phyloP scores from a whole-genome alignment of 257 asterid genomes.

The Solanum chiquidenum region DNA sequence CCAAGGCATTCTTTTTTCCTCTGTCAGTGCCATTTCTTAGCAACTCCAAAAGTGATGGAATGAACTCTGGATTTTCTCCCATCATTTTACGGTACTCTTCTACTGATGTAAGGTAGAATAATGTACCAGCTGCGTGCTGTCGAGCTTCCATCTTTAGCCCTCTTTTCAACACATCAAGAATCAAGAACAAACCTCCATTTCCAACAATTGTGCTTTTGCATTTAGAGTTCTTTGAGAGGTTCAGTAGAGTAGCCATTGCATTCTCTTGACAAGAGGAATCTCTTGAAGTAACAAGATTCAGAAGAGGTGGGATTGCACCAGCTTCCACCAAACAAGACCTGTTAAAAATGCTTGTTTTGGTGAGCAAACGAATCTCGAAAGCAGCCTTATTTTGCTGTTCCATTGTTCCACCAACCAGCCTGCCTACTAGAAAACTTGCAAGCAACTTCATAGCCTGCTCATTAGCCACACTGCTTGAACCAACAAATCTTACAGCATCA shows the following conservation, averaged over 20 bases:
- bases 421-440: slow-evolving; percentile 38
- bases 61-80: slow-evolving; percentile 34
- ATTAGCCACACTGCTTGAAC: slow-evolving; percentile 27
- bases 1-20: slow-evolving; percentile 50
- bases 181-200: slow-evolving; percentile 34
- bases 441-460: slow-evolving; percentile 42
- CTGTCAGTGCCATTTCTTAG: slow-evolving; percentile 34
- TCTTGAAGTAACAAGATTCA: slow-evolving; percentile 24
- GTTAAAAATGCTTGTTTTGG: slow-evolving; percentile 68
- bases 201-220: slow-evolving; percentile 33
- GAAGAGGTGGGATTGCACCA: slow-evolving; percentile 37
- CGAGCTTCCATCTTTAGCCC: slow-evolving; percentile 51
- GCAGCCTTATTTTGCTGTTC: slow-evolving; percentile 38
- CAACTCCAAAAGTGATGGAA: slow-evolving; percentile 39
- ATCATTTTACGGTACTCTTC: slow-evolving; percentile 45
- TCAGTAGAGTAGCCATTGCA: slow-evolving; percentile 48
- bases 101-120: slow-evolving; percentile 67
- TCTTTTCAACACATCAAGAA: slow-evolving; percentile 29
- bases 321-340: slow-evolving; percentile 74
- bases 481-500: slow-evolving; percentile 1
- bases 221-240: slow-evolving; percentile 41
- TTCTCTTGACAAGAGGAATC: slow-evolving; percentile 39
- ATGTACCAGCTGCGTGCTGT: slow-evolving; percentile 61
- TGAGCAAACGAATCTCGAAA: slow-evolving; percentile 62
- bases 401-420: slow-evolving; percentile 25